Evolutionary conservation across 371 early-diverging fungal genomes (phyloP).

Genomic region (Blakeslea trispora): DNA sequence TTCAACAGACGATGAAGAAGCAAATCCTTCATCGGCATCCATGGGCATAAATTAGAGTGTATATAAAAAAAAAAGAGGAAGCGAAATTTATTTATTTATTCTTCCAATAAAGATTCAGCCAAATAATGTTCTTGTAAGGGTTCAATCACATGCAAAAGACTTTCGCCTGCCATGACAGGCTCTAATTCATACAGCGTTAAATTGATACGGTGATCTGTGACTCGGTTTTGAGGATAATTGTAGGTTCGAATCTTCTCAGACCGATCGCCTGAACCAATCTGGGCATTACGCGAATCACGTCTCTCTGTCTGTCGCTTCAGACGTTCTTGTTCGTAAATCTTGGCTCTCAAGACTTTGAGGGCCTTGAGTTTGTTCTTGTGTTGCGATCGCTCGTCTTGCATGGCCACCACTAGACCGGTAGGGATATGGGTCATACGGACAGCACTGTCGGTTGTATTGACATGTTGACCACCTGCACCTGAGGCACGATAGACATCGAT

Average conservation of each 20-base stretch:
- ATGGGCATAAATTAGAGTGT: not conserved
- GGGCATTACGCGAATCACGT: conserved; percentile 63
- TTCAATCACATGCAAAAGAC: conserved; percentile 54
- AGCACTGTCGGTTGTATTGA: conserved; percentile 95
- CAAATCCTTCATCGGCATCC: conserved; percentile 41
- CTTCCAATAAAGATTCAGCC: conserved; percentile 34
- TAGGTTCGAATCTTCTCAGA: conserved; percentile 89
- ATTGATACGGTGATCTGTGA: conserved; percentile 86
- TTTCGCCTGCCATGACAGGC: conserved; percentile 62
- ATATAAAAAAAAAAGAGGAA: not conserved
- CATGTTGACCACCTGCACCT: conserved; percentile 91
- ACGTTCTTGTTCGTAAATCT: conserved; percentile 77
- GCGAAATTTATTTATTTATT: conserved; percentile 10
- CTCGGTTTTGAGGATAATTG: conserved; percentile 81
- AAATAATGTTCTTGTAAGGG: conserved; percentile 52
- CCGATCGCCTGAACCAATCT: conserved; percentile 71
- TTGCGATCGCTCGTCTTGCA: conserved; percentile 92
- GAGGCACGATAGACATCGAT: conserved; percentile 80
- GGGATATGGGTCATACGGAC: conserved; percentile 94
- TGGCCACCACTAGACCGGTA: conserved; percentile 84
- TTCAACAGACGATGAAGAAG: conserved; percentile 45
- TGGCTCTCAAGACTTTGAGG: conserved; percentile 78
- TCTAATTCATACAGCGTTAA: conserved; percentile 74
- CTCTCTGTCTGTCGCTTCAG: conserved; percentile 58
- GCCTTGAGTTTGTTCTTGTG: conserved; percentile 90